Conservation (phyloP, 345 rosid species). For the Pistacia atlantica region DNA sequence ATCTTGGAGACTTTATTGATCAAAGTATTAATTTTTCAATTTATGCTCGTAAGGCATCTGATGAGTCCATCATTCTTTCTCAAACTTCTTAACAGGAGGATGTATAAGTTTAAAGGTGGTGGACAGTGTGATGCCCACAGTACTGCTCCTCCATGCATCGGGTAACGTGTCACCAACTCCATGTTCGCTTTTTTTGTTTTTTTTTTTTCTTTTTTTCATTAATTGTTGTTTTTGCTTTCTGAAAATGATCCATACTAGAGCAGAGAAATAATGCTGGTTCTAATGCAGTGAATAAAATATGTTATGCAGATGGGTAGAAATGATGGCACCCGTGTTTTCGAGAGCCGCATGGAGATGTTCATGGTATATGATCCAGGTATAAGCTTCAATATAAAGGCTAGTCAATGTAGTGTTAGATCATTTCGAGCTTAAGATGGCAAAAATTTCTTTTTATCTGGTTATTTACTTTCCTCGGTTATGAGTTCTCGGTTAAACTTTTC, state of each 20-base stretch:
- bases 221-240: too few species aligned
- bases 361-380: conserved; percentile 98
- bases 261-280: not conserved
- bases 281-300: not conserved
- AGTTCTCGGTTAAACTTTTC: not conserved
- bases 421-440: not conserved
- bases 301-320: conserved; percentile 87
- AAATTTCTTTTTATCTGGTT: not conserved
- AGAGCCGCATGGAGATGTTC: conserved; percentile 87
- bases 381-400: not conserved
- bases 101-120: conserved; percentile 78
- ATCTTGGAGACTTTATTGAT: too few species aligned
- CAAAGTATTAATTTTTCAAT: not conserved
- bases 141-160: conserved; percentile 87
- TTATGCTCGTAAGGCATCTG: not conserved
- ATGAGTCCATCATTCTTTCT: not conserved
- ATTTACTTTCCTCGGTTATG: not conserved
- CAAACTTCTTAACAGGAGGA: conserved; percentile 48
- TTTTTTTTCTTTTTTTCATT: not conserved
- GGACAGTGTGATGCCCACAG: conserved; percentile 69
- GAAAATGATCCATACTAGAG: not conserved
- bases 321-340: conserved; percentile 99
- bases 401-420: not conserved
- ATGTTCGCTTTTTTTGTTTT: not conserved
- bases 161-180: conserved; percentile 40